Evolutionary conservation across 2,329 filamentous ascomycete species (phyloP).

Genomic region (Penicillium sp.): DNA sequence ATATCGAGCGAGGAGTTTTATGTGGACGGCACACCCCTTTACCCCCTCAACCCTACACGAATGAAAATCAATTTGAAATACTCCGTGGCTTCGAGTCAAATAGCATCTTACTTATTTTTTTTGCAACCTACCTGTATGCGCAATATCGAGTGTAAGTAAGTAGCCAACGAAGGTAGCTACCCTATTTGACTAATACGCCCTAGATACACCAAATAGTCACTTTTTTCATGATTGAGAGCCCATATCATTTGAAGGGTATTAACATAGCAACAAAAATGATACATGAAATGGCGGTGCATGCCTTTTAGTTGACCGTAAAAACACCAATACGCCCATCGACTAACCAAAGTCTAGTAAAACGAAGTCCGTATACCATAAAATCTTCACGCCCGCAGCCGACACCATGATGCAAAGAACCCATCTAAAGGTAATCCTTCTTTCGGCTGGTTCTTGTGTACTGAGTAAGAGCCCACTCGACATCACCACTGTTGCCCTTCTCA

Average conservation of each 20-base stretch:
- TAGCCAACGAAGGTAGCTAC: too few relatives aligned
- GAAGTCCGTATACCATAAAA: conserved; percentile 15
- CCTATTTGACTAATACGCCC: too few relatives aligned
- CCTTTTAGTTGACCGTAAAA: conserved; percentile 9
- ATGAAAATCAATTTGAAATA: too few relatives aligned
- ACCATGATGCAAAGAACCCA: conserved; percentile 17
- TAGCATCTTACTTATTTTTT: too few relatives aligned
- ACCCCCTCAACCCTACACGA: too few relatives aligned
- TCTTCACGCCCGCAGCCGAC: conserved; percentile 17
- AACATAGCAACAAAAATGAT: conserved; percentile 22
- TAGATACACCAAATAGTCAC: too few relatives aligned
- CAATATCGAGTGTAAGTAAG: too few relatives aligned
- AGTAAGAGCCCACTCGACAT: conserved; percentile 94
- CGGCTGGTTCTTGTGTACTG: conserved; percentile 91
- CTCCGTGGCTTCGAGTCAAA: too few relatives aligned
- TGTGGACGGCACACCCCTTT: too few relatives aligned
- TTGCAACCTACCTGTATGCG: too few relatives aligned
- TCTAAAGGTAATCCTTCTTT: conserved; percentile 91
- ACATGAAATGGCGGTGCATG: conserved; percentile 16
- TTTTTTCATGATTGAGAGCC: neutral
- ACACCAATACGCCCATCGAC: conserved; percentile 34
- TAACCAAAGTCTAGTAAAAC: conserved; percentile 19
- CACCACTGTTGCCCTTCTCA: conserved; percentile 85
- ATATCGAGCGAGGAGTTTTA: too few relatives aligned
- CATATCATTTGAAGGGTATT: conserved; percentile 19